Percentiles rank a stretch among this genome's conserved stretches.
These are phyloP conservation scores for Physcia stellaris DNA, from an alignment of 495 filamentous ascomycete genomes.

Conservation along the genomic window DNA sequence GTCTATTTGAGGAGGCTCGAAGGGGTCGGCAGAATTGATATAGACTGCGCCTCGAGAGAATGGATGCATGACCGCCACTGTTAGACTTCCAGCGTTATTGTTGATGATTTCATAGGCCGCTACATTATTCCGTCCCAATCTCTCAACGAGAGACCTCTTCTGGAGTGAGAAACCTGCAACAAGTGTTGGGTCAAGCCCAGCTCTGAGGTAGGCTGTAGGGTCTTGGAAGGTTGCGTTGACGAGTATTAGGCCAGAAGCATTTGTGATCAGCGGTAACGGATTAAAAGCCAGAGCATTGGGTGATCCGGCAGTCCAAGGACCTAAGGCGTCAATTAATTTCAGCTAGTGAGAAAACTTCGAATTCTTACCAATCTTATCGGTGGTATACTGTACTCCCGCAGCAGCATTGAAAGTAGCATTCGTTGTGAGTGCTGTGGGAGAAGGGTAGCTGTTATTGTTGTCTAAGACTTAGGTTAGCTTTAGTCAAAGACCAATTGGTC, in stretches of 20 bases:
- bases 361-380: slow-evolving; percentile 12
- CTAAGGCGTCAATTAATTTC: slow-evolving; percentile 2
- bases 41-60: slow-evolving; percentile 26
- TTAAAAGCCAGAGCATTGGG: slow-evolving; percentile 17
- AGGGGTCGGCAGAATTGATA: slow-evolving; percentile 19
- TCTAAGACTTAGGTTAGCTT: slow-evolving; percentile 1
- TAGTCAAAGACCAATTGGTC: too few relatives aligned
- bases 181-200: slow-evolving; percentile 12
- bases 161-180: slow-evolving; percentile 15
- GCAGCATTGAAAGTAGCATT: slow-evolving; percentile 16
- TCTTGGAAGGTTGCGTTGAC: slow-evolving; percentile 11
- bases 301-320: slow-evolving; percentile 18
- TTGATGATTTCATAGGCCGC: slow-evolving; percentile 20
- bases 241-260: slow-evolving; percentile 12
- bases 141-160: slow-evolving; percentile 11
- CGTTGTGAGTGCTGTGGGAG: slow-evolving; percentile 14
- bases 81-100: slow-evolving; percentile 18
- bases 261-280: slow-evolving; percentile 15
- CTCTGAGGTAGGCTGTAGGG: slow-evolving; percentile 12
- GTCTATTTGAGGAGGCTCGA: slow-evolving; percentile 20
- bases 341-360: not conserved
- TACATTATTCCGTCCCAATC: slow-evolving; percentile 12
- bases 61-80: slow-evolving; percentile 26
- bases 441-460: slow-evolving; percentile 18
- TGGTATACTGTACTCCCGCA: slow-evolving; percentile 13